Percentiles rank a stretch among this genome's conserved stretches.
Evolutionary conservation across 2,329 filamentous ascomycete genomes (phyloP).

Genomic region (Colletotrichum aenigma): DNA sequence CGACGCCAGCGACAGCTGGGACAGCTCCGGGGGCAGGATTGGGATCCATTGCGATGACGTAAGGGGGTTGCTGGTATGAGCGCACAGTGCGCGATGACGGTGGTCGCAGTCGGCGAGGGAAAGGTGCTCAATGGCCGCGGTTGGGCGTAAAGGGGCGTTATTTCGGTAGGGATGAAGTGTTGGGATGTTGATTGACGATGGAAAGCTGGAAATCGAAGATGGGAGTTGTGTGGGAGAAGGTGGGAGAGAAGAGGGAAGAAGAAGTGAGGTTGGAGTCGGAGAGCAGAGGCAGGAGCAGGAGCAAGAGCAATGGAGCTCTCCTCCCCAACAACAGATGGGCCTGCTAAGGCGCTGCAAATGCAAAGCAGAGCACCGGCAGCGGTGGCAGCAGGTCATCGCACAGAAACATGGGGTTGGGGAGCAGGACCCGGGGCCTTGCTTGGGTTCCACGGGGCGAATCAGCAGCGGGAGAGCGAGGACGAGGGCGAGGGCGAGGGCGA

Average conservation of each 20-base stretch:
- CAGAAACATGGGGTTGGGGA: constrained; percentile 15
- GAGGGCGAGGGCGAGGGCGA: neutral
- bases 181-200: neutral
- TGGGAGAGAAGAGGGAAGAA: constrained; percentile 16
- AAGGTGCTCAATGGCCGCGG: constrained; percentile 7
- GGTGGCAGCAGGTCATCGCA: constrained; percentile 15
- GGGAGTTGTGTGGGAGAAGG: neutral
- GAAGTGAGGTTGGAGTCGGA: constrained; percentile 19
- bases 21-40: constrained; percentile 21
- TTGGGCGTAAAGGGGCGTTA: neutral
- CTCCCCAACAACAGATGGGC: neutral
- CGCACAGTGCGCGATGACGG: constrained; percentile 10
- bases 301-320: neutral
- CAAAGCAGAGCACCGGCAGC: neutral
- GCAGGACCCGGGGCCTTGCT: neutral
- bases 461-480: neutral
- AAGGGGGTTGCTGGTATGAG: constrained; percentile 10
- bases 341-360: neutral
- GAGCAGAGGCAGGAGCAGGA: neutral
- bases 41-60: constrained; percentile 40
- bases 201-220: neutral
- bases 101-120: neutral
- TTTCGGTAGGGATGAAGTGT: neutral
- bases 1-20: constrained; percentile 25
- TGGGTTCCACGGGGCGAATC: constrained; percentile 16